Evolutionary conservation across 139 green algal species (phyloP).

Genomic region (Nannochloris sp.): DNA sequence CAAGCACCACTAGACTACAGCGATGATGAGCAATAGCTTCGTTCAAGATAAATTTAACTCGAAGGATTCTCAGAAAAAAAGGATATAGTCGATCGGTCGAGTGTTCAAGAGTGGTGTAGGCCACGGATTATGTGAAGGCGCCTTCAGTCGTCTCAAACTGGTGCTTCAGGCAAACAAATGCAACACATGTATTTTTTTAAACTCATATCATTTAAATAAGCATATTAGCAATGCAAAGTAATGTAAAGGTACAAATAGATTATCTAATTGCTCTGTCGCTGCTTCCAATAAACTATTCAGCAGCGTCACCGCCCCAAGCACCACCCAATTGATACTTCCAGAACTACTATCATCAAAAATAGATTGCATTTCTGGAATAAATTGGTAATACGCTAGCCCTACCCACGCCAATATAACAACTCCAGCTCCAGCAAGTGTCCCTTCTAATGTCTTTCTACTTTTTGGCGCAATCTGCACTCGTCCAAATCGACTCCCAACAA

Average conservation of each 20-base stretch:
- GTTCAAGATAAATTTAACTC: too few relatives aligned
- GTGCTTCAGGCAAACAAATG: too few relatives aligned
- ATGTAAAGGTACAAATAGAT: conserved; percentile 64
- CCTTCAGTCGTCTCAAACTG: too few relatives aligned
- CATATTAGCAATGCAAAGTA: conserved; percentile 37
- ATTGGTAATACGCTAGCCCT: conserved; percentile 1
- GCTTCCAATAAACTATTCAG: conserved; percentile 62
- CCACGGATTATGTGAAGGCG: too few relatives aligned
- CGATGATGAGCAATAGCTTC: too few relatives aligned
- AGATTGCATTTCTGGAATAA: conserved; percentile 10
- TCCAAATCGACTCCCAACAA: conserved; percentile 39
- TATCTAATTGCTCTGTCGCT: conserved; percentile 71
- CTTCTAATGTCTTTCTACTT: conserved; percentile 66
- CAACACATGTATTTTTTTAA: not conserved
- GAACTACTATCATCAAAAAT: not conserved
- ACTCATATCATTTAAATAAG: conserved; percentile 6
- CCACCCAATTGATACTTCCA: conserved; percentile 6
- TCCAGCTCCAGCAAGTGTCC: conserved; percentile 39
- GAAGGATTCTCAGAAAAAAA: too few relatives aligned
- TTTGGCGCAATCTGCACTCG: conserved; percentile 18
- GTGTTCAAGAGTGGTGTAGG: too few relatives aligned
- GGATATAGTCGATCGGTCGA: too few relatives aligned
- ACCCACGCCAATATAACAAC: conserved; percentile 45
- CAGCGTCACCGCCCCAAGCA: conserved; percentile 29
- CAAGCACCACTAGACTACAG: too few relatives aligned